Evolutionary conservation across 495 filamentous ascomycete species (phyloP).

Genomic region (Trypethelium eluteriae): DNA sequence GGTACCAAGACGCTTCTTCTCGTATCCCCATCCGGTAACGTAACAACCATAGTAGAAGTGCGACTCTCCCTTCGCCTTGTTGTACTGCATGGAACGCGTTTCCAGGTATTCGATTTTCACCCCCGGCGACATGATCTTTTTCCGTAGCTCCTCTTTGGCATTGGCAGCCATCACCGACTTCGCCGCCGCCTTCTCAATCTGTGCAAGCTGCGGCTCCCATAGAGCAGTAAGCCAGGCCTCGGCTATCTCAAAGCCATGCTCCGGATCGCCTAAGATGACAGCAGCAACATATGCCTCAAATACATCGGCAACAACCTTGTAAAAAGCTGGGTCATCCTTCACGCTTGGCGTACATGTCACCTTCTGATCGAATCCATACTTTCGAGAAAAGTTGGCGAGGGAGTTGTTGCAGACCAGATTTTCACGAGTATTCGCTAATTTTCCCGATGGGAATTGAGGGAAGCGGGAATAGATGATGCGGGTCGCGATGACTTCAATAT

Average conservation of each 20-base stretch:
- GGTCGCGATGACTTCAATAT: constrained; percentile 33
- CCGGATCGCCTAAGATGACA: constrained; percentile 55
- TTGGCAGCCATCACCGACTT: constrained; percentile 16
- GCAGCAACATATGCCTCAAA: constrained; percentile 86
- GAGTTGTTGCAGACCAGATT: constrained; percentile 64
- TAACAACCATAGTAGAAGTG: constrained; percentile 64
- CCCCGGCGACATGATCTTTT: constrained; percentile 49
- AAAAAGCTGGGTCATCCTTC: constrained; percentile 43
- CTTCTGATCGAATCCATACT: constrained; percentile 52
- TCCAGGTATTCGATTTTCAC: constrained; percentile 61
- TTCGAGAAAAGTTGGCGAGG: constrained; percentile 53
- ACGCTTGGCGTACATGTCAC: constrained; percentile 40
- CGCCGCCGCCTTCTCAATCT: constrained; percentile 38
- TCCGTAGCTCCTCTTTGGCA: constrained; percentile 50
- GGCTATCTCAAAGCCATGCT: constrained; percentile 50
- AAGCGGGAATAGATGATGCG: constrained; percentile 32
- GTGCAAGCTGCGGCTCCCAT: constrained; percentile 48
- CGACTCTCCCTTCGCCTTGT: constrained; percentile 51
- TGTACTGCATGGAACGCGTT: constrained; percentile 41
- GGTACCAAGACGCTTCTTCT: constrained; percentile 53
- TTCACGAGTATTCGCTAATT: constrained; percentile 30
- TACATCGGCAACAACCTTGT: constrained; percentile 70
- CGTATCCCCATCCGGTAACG: constrained; percentile 66
- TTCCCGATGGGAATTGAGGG: constrained; percentile 25
- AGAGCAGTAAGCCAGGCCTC: constrained; percentile 61